Evolutionary conservation across 2,329 filamentous ascomycete species (phyloP).

Genomic region (Leptographium flavum): DNA sequence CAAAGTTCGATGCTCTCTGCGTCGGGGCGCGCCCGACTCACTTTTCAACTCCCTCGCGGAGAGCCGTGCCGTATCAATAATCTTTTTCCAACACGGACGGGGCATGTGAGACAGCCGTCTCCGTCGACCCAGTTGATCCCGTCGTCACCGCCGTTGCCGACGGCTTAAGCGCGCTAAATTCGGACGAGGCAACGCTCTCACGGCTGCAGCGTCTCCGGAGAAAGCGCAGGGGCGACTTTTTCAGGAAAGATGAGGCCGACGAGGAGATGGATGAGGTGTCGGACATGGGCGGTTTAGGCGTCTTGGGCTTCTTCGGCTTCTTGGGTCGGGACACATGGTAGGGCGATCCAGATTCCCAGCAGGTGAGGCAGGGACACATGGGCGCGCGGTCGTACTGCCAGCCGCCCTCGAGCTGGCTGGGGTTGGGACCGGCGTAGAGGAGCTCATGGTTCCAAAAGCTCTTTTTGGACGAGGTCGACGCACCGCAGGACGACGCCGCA

Average conservation of each 20-base stretch:
- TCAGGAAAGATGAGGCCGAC: not conserved
- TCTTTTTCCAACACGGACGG: not conserved
- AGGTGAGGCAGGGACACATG: slow-evolving; percentile 3
- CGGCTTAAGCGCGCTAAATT: not conserved
- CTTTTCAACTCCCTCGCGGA: too few species aligned
- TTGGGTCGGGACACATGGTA: not conserved
- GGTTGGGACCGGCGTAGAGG: not conserved
- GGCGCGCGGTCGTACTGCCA: slow-evolving; percentile 1
- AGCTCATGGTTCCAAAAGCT: not conserved
- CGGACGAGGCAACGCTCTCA: not conserved
- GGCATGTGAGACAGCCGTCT: not conserved
- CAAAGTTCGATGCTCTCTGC: too few species aligned
- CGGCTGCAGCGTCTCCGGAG: not conserved
- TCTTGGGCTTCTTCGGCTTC: not conserved
- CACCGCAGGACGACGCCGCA: not conserved
- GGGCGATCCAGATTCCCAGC: slow-evolving; percentile 1
- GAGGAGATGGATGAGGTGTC: not conserved
- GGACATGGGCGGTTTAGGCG: too few species aligned
- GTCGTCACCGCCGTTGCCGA: not conserved
- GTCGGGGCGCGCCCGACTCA: too few species aligned
- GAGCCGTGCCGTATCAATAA: too few species aligned
- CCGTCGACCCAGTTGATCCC: not conserved
- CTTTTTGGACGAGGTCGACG: not conserved
- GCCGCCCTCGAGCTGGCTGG: not conserved
- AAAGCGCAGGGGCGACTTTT: not conserved